Evolutionary conservation across 169 alveolate genomes (phyloP), one percentile per base, ranked within the genome.

Genomic region (Theileria sp.): DNA sequence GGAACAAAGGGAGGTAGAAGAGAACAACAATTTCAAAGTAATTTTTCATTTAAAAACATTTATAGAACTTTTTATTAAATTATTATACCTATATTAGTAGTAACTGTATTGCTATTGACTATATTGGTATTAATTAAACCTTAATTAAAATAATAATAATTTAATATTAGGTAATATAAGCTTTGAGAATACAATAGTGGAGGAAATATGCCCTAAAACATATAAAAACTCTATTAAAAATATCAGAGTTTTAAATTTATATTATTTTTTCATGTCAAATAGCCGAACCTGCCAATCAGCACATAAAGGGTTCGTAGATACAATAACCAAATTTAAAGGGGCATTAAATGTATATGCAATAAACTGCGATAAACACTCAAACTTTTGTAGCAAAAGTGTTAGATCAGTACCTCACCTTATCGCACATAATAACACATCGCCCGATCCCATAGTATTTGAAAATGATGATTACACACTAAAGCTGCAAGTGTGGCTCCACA

Each of bases 271-370:
- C 83, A 87, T 91, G 51, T 91, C 90, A 26, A 82, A 88, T 17
- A 88, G 95, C 88, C 86, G 93, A 7, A 93, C 88, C 70, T 93
- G 96, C 68, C 72, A 61, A 44, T 65, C 80, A 13, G 88, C 79
- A 60, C 83, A 84, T 44, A 69, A 74, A 28, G 77, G 65, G 32
- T 86, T 79, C 77, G 76, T 84, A n/a, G 87, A 83, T 17, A 79
- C 88, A 30, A 77, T 87, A 12, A 83, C 88, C 38, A 89, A 89
- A 34, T 89, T 60, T 80, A 87, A 89, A 60, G 94, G 92, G 7
- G 91, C 87, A 17, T 30, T 89, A n/a, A 82, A 71, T n/a, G 65
- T 79, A 34, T 82, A 79, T 23, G 92, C 87, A 4, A 77, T 89
- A 30, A 89, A 89, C 75, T 89, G 94, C 56, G 86, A 87, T 38